These are phyloP conservation scores for Diplodia mutila DNA, from an alignment of 2,329 filamentous ascomycete genomes.

Conservation along the genomic window DNA sequence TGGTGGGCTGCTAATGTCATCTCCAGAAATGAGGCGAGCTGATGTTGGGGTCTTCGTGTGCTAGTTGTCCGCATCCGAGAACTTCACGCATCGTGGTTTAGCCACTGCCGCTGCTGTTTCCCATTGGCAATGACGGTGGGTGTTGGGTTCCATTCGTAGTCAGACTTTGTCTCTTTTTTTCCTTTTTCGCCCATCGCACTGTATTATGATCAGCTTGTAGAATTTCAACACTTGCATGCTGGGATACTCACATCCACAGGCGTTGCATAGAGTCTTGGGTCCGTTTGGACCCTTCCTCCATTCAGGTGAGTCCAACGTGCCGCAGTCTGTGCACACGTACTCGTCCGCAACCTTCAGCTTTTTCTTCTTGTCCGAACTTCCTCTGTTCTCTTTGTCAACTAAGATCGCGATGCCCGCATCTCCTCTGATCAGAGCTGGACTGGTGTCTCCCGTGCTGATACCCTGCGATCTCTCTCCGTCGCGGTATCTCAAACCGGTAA, in stretches of 20 bases:
- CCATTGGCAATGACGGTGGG: conserved; percentile 21
- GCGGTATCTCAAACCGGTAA: conserved; percentile 84
- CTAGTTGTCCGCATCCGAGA: background rate
- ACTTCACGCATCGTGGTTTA: background rate
- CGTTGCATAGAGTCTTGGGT: conserved; percentile 94
- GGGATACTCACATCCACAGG: conserved; percentile 72
- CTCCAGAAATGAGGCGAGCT: background rate
- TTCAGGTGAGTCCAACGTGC: conserved; percentile 90
- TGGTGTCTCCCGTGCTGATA: conserved; percentile 83
- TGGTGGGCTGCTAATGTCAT: background rate
- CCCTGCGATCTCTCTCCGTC: conserved; percentile 88
- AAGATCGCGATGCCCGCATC: conserved; percentile 86
- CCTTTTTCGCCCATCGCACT: conserved; percentile 69
- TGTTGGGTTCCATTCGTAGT: conserved; percentile 9
- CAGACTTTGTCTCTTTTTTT: conserved; percentile 66
- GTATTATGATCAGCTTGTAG: conserved; percentile 25
- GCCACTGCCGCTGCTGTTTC: conserved; percentile 26
- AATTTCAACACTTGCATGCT: background rate
- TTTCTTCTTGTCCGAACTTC: conserved; percentile 76
- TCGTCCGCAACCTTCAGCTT: conserved; percentile 82
- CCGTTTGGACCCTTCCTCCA: conserved; percentile 94
- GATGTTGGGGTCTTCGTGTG: conserved; percentile 5
- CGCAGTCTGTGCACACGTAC: conserved; percentile 95
- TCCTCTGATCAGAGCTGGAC: conserved; percentile 79
- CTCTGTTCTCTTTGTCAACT: conserved; percentile 72